Base-by-base conservation (phyloP, 225 moss, liverwort and hornwort genomes). In the Neckera pumila region DNA sequence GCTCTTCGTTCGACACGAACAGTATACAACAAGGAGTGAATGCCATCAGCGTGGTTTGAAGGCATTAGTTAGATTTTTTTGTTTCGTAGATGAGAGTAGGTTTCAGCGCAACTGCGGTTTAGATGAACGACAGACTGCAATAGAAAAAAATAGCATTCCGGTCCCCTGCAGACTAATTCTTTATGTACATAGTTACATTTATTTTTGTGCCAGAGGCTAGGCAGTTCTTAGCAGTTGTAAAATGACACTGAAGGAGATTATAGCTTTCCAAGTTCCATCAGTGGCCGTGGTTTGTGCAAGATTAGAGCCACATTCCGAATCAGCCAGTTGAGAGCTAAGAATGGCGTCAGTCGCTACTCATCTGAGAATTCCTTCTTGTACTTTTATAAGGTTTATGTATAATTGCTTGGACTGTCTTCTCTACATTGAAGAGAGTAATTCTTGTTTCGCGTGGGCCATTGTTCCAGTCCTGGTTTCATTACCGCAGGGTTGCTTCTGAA, bases 131-230 rank as follows among this genome's bases (percentile, higher is more conserved):
- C 85, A 90, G 91, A 82, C 86, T 92, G 90, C 86, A 86, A 86
- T 63, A 87, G 85, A 80, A 71, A 4, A 60, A 58, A 67, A 42
- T 66, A 84, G 74, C 81, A 88, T 86, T 89, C 88, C 89, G 86
- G 92, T 96, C 91, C 76, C 87, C 82, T 96, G 96, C 96, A 96
- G 96, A 93, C 93, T 96, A 96, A 95, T 94, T 96, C 93, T 91
- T 96, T 92, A 93, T 96, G 97, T 98, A 98, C 72, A 98, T 98
- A 98, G 91, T 92, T 93, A 95, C 96, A 93, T 96, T 98, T 88
- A 96, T 93, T 95, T 90, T 85, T 86, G 88, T 93, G 88, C 90
- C 91, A 93, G 90, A 92, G 92, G 92, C 88, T 85, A 92, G 92
- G 76, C 85, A 88, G 93, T 92, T 85, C 88, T 80, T 92, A 94